Conservation (phyloP, 192 early-diverging fungal species). For the Backusella parvicylindrica region DNA sequence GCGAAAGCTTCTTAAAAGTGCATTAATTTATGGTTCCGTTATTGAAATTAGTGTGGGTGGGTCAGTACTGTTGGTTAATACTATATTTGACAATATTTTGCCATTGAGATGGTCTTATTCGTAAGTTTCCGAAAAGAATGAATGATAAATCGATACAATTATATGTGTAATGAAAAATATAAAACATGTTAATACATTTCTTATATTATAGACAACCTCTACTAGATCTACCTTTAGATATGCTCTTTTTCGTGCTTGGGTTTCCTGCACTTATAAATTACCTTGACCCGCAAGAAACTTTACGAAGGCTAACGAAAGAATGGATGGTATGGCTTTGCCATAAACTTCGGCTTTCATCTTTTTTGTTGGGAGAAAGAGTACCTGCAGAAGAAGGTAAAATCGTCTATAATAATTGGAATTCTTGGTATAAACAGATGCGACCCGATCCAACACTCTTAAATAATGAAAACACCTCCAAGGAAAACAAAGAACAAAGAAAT, state of each 20-base stretch:
- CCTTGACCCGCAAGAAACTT: conserved; percentile 55
- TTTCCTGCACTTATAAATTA: conserved; percentile 61
- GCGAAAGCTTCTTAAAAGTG: conserved; percentile 76
- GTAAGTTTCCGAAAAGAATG: conserved; percentile 37
- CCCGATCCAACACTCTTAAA: neutral
- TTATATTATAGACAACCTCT: neutral
- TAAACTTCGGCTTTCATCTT: conserved; percentile 71
- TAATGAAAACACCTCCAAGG: conserved; percentile 2
- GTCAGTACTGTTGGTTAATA: conserved; percentile 24
- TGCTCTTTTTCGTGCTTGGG: conserved; percentile 62
- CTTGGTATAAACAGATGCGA: conserved; percentile 38
- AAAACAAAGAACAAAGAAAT: conserved; percentile 14
- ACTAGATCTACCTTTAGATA: neutral
- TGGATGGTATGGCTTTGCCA: conserved; percentile 72
- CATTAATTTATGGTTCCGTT: conserved; percentile 77
- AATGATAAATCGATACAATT: too few species aligned
- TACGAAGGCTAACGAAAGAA: conserved; percentile 25
- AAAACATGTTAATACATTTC: neutral
- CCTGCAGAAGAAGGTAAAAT: conserved; percentile 71
- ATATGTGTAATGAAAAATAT: too few species aligned
- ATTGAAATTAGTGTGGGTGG: conserved; percentile 69
- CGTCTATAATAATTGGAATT: conserved; percentile 34
- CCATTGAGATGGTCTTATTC: conserved; percentile 64
- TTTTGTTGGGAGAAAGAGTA: conserved; percentile 69
- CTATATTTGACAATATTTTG: conserved; percentile 32